Evolutionary conservation across 2,329 filamentous ascomycete genomes (phyloP).

Genomic region (Karstenula rhodostoma): DNA sequence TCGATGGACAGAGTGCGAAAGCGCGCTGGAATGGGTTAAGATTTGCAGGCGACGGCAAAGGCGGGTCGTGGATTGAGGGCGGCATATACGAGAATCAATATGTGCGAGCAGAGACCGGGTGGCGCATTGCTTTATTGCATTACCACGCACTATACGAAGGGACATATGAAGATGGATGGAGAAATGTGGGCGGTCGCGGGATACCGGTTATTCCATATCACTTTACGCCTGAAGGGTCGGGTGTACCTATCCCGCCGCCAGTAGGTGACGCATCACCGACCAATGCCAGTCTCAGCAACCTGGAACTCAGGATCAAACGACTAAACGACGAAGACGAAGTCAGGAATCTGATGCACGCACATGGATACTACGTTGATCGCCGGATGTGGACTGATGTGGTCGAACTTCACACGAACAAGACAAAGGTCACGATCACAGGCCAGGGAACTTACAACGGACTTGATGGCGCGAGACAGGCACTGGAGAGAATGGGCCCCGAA

Average conservation of each 20-base stretch:
- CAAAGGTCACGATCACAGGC: conserved; percentile 19
- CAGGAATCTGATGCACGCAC: conserved; percentile 33
- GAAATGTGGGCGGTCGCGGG: conserved; percentile 25
- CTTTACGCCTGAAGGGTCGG: conserved; percentile 30
- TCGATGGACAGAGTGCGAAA: conserved; percentile 29
- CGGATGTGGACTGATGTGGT: conserved; percentile 38
- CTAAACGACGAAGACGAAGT: conserved; percentile 36
- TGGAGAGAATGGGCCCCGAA: conserved; percentile 34
- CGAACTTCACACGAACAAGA: conserved; percentile 28
- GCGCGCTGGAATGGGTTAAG: conserved; percentile 35
- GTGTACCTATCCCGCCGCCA: conserved; percentile 27
- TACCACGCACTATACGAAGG: conserved; percentile 35
- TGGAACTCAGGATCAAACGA: conserved; percentile 25
- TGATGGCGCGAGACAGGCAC: conserved; percentile 22
- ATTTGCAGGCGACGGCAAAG: conserved; percentile 32
- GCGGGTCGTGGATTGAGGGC: conserved; percentile 29
- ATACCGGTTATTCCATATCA: conserved; percentile 34
- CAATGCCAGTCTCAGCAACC: conserved; percentile 21
- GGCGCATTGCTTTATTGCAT: conserved; percentile 29
- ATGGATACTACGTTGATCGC: conserved; percentile 35
- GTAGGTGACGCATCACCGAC: conserved; percentile 18
- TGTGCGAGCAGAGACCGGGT: conserved; percentile 18
- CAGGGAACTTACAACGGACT: conserved; percentile 21
- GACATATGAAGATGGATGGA: conserved; percentile 30
- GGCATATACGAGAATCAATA: conserved; percentile 38